Percentiles rank a stretch among this genome's conserved stretches.
phyloP scores from a whole-genome alignment of 768 basidiomycete genomes.

The Austroboletus eburneus region DNA sequence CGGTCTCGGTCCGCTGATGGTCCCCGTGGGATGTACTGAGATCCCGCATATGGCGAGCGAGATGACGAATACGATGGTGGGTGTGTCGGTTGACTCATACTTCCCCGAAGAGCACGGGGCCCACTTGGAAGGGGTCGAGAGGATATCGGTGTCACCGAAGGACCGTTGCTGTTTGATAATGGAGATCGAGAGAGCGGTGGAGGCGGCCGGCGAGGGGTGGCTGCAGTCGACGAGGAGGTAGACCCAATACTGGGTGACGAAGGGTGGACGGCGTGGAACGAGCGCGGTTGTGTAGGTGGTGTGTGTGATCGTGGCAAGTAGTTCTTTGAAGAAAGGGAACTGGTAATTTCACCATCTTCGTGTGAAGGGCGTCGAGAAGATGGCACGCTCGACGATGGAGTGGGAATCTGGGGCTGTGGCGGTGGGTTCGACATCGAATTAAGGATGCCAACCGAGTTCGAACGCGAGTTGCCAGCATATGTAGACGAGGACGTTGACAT shows the following conservation, averaged over 20 bases:
- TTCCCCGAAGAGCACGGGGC: constrained; percentile 36
- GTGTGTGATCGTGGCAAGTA: constrained; percentile 40
- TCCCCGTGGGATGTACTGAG: constrained; percentile 43
- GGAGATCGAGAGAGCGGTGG: constrained; percentile 31
- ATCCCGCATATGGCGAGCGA: constrained; percentile 22
- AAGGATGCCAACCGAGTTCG: constrained; percentile 22
- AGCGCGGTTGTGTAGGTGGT: constrained; percentile 47
- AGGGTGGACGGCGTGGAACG: constrained; percentile 32
- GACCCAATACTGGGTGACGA: constrained; percentile 23
- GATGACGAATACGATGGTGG: constrained; percentile 13
- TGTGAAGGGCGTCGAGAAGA: constrained; percentile 35
- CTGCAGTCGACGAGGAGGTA: constrained; percentile 17
- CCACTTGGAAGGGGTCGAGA: constrained; percentile 37
- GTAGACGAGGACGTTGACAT: constrained; percentile 24
- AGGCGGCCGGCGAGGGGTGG: constrained; percentile 27
- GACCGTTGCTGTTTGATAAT: constrained; percentile 19
- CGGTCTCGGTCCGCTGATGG: constrained; percentile 52
- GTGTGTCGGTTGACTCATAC: constrained; percentile 21
- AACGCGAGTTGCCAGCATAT: constrained; percentile 20
- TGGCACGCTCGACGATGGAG: constrained; percentile 9
- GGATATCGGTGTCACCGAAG: constrained; percentile 19
- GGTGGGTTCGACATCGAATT: constrained; percentile 3
- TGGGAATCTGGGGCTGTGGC: background rate
- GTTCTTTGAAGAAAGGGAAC: constrained; percentile 32
- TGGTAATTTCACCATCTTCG: constrained; percentile 52